phyloP scores from a whole-genome alignment of 768 basidiomycete species.

The Chalciporus pseudorubinellus region DNA sequence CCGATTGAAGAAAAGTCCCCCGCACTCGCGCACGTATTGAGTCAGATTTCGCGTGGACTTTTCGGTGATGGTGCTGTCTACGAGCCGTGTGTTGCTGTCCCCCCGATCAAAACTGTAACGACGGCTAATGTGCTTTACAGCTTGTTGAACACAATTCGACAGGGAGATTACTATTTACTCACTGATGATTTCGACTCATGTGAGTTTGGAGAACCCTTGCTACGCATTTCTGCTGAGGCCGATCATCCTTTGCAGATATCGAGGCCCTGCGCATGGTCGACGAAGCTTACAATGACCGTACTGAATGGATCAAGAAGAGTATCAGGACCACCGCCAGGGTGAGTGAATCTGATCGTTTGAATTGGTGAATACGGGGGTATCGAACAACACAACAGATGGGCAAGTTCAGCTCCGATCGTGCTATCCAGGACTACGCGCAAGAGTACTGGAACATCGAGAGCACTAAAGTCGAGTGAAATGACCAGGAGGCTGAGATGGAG shows the following conservation, averaged over 20 bases:
- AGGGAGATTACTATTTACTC: constrained; percentile 76
- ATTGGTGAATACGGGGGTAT: constrained; percentile 59
- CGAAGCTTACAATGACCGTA: constrained; percentile 77
- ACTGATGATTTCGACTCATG: constrained; percentile 95
- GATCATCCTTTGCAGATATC: constrained; percentile 51
- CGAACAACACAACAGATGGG: constrained; percentile 63
- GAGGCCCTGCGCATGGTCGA: constrained; percentile 85
- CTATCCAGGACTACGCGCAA: constrained; percentile 90
- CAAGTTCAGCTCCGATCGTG: constrained; percentile 93
- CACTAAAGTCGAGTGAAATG: too few relatives aligned
- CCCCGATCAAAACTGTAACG: constrained; percentile 7
- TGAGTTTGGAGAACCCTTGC: constrained; percentile 35
- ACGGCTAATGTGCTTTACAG: constrained; percentile 36
- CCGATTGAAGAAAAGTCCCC: constrained; percentile 83
- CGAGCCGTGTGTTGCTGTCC: constrained; percentile 65
- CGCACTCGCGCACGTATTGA: constrained; percentile 73
- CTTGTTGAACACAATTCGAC: constrained; percentile 70
- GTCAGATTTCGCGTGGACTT: constrained; percentile 69
- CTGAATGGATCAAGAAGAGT: constrained; percentile 90
- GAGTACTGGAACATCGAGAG: constrained; percentile 79
- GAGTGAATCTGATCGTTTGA: constrained; percentile 41
- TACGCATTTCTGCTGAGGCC: not conserved
- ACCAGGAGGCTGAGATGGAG: too few relatives aligned
- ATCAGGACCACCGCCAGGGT: constrained; percentile 81
- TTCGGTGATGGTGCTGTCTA: constrained; percentile 84